Base-by-base conservation (phyloP, 2,329 filamentous ascomycete species). In the Penicillium griseofulvum region DNA sequence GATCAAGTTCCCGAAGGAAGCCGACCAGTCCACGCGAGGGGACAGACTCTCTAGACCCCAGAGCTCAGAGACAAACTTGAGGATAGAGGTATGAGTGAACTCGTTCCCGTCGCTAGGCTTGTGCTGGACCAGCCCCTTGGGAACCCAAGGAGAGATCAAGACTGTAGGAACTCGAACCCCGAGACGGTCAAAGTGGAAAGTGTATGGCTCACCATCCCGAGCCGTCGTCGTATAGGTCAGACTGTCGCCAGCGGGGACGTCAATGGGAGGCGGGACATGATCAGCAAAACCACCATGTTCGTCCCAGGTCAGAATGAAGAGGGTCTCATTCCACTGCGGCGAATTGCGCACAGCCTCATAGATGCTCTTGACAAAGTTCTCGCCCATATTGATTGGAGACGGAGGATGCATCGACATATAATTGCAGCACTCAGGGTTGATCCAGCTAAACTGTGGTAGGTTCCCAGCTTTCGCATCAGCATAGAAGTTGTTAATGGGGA, bases 341-440 rank as follows among this genome's bases (percentile, higher is more conserved):
- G 72, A 72, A 33, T 64, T 61, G 22, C 78, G 75, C 1, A 79
- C 53, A 5, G 77, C 71, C 52, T 80, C 75, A 50, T 80, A 80
- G 38, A 80, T 74, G 16, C 71, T 65, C 61, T 78, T 79, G 60
- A 80, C 72, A 53, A 78, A 77, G 22, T 64, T 67, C 58, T 80
- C 77, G 33, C 78, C 77, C 34, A 73, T 68, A 5, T 73, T 75
- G 48, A 79, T 76, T 0, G 75, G 76, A 3, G 73, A 75, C 0
- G 74, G 71, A 0, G 77, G 77, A 53, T 80, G 77, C 68, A 77
- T 77, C 14, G 76, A 79, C 56, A 72, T 82, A 58, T 78, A 78
- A 16, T 71, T 71, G 61, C 81, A 80, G 70, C 81, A 80, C 56
- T 78, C 76, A 4, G 79, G 77, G 61, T 79, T 83, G 67, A 80